Conservation (phyloP, 164 flowering plant genomes). For the Vitis cinerea region DNA sequence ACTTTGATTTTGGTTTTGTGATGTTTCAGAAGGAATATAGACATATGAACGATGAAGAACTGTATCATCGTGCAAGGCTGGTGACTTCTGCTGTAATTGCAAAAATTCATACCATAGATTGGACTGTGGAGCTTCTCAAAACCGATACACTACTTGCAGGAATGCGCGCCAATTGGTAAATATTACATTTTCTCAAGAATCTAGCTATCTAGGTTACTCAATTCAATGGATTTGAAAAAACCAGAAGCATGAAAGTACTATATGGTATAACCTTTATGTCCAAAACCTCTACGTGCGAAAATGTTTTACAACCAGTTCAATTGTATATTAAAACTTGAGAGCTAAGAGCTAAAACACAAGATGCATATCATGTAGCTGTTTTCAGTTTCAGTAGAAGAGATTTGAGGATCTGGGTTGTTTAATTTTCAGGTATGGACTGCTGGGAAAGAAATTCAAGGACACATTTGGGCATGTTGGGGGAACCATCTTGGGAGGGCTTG, state of each 20-base stretch:
- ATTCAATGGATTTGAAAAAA: too few species aligned
- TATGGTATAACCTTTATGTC: neutral
- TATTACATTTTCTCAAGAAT: neutral
- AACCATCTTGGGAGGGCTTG: slow-evolving; percentile 38
- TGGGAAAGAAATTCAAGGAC: slow-evolving; percentile 54
- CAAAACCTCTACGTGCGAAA: too few species aligned
- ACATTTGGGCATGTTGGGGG: slow-evolving; percentile 33
- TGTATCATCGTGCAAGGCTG: slow-evolving; percentile 44
- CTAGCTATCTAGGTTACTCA: too few species aligned
- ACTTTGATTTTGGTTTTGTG: too few species aligned
- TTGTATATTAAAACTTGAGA: too few species aligned
- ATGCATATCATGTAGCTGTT: too few species aligned
- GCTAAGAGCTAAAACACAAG: too few species aligned
- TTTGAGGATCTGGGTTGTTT: neutral
- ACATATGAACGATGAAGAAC: slow-evolving; percentile 30
- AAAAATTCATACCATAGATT: slow-evolving; percentile 56
- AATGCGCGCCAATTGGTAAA: slow-evolving; percentile 50
- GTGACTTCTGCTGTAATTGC: slow-evolving; percentile 61
- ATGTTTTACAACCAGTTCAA: too few species aligned
- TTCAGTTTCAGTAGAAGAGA: too few species aligned
- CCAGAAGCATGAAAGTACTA: too few species aligned
- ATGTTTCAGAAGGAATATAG: too few species aligned
- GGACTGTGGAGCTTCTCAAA: slow-evolving; percentile 50
- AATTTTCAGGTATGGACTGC: slow-evolving; percentile 45
- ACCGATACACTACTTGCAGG: slow-evolving; percentile 43